Base-by-base conservation (phyloP, 2,329 filamentous ascomycete species). In the Trichothecium sympodiale region DNA sequence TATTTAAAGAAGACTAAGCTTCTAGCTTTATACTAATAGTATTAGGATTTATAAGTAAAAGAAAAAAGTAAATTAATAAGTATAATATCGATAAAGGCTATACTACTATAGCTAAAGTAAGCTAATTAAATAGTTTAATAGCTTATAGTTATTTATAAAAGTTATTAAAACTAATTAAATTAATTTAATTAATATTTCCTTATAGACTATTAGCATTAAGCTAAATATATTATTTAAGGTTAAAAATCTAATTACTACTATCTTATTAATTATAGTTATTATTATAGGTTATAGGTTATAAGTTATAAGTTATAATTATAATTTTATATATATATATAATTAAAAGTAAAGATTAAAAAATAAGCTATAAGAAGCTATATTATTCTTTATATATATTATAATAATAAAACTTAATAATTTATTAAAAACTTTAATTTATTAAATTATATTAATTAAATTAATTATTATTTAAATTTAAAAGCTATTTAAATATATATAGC, bases 401-500 rank as follows among this genome's bases (percentile, higher is more conserved):
- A 33, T 25, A 4, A 23, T 17, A 33, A 17, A 33, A 18, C 13
- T 33, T 32, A 32, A 17, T 17, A 32, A 8, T 32, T n/a, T n/a
- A n/a, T n/a, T n/a, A n/a, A n/a, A n/a, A n/a, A 17, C n/a, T 17
- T 16, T 17, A n/a, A 15, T 32, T 32, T 17, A 35, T 7, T 29
- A 35, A 35, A n/a, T 14, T 34, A 25, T 23, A 26, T 26, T 34
- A 23, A 34, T 35, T 29, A 16, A 17, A 29, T 29, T 16, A 12
- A 35, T 10, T 29, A 29, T 17, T 5, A 29, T 8, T 17, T 29
- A 9, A 8, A 29, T 28, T 5, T 35, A 29, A 29, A 35, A 14
- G 14, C 6, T 35, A 29, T 29, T 16, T 35, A 15, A 17, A 29
- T 35, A 8, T 29, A 29, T 30, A 29, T 35, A 35, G 7, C 15